Percentiles rank a stretch among this genome's conserved stretches.
Conservation (phyloP, 176 grass and related monocot genomes). For the Cenchrus fungigraminus region DNA sequence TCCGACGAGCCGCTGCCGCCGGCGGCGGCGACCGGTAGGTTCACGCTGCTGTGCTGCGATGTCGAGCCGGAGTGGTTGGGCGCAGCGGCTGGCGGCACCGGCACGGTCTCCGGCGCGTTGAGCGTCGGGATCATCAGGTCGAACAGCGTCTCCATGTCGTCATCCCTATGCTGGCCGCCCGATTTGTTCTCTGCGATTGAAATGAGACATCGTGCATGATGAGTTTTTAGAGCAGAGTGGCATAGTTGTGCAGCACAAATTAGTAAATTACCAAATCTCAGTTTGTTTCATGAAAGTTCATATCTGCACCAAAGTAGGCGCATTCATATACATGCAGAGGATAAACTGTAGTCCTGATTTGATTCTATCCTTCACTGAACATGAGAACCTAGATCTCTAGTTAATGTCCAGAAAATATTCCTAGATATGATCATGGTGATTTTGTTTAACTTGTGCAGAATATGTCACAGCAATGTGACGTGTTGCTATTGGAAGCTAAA, state of each 20-base stretch:
- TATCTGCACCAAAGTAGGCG: not conserved
- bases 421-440: conserved; percentile 34
- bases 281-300: not conserved
- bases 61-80: conserved; percentile 38
- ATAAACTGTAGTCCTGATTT: not conserved
- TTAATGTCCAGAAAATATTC: conserved; percentile 31
- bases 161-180: not conserved
- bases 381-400: not conserved
- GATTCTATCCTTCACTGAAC: conserved; percentile 43
- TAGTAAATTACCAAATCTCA: not conserved
- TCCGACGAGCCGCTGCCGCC: conserved; percentile 20
- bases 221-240: not conserved
- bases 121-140: conserved; percentile 45
- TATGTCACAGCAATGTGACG: not conserved
- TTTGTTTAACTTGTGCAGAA: conserved; percentile 31
- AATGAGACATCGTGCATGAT: not conserved
- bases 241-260: not conserved
- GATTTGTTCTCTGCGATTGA: conserved; percentile 38
- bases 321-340: not conserved
- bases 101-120: not conserved
- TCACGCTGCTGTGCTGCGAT: conserved; percentile 33
- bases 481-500: conserved; percentile 31
- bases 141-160: conserved; percentile 39
- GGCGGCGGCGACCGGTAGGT: not conserved
- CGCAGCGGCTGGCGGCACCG: not conserved